Base-by-base conservation (phyloP, 306 rosid genomes). In the Prunus salicina region DNA sequence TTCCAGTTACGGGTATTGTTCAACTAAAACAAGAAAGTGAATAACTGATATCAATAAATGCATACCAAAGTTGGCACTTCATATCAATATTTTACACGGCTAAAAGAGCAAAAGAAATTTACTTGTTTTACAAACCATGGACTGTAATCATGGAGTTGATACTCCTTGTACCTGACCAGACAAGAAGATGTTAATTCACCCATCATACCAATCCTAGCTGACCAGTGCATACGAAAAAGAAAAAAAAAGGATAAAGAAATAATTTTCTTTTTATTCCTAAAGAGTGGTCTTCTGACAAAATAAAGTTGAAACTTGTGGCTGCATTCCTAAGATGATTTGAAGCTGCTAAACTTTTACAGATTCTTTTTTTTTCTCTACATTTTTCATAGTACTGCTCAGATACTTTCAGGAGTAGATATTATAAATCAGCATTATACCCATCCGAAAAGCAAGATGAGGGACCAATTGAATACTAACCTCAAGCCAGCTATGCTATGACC, bases 91-190 rank as follows among this genome's bases (percentile, higher is more conserved):
- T 82, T 46, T 22, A 49, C 46, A 56, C 27, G 46, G 55, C 73
- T 11, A 78, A 34, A 34, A 53, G n/a, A 45, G 49, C 24, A 43
- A 62, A 41, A 46, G 34, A 71, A 55, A 66, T 62, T 76, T 66
- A 88, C 98, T 91, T 95, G 89, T 81, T 92, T 95, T 82, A 92
- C 86, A 77, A 92, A 95, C 96, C 96, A 95, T 55, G 97, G 81
- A 83, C 96, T 92, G 78, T 89, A 95, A 84, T 95, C 98, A 79
- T 88, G 87, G 74, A 95, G 92, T 74, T 89, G 93, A 86, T 95
- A 95, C 82, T 95, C 98, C 86, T 95, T 95, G 80, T 90, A 95
- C 85, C 98, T 94, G 84, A 80, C 71, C 84, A 86, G 38, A 82
- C 18, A 76, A 84, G 74, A 66, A 64, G 15, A 72, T 6, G 67